phyloP scores from a whole-genome alignment of 2,329 filamentous ascomycete genomes.

The Phyllosticta citriasiana region DNA sequence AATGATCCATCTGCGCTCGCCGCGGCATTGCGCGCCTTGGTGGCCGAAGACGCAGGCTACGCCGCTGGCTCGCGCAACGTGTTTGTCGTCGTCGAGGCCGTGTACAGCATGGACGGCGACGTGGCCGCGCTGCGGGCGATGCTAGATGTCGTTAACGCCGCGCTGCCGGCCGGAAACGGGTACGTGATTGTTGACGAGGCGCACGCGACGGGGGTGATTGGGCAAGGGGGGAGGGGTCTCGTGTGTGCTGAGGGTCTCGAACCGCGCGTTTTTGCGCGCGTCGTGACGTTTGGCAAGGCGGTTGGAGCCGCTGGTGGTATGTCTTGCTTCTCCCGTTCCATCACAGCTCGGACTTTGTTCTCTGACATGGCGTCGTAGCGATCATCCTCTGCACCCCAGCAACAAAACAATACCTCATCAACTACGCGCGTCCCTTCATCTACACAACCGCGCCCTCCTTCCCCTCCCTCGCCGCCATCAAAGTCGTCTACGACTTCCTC shows the following conservation, averaged over 20 bases:
- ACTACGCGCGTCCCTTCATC: conserved; percentile 31
- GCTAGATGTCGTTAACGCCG: conserved; percentile 44
- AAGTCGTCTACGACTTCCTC: conserved; percentile 23
- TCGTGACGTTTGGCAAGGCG: conserved; percentile 60
- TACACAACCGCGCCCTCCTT: conserved; percentile 35
- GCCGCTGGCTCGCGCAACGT: conserved; percentile 15
- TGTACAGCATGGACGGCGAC: conserved; percentile 78
- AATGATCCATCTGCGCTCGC: conserved; percentile 37
- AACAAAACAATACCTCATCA: conserved; percentile 25
- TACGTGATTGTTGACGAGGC: conserved; percentile 60
- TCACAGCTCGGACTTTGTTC: no score
- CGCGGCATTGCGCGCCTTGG: conserved; percentile 19
- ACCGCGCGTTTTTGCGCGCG: conserved; percentile 43
- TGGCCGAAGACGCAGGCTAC: conserved; percentile 17
- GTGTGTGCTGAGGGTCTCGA: conserved; percentile 50
- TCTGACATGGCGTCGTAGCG: conserved; percentile 12
- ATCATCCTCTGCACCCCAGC: conserved; percentile 23
- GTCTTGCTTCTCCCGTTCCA: neutral
- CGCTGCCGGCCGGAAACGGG: conserved; percentile 49
- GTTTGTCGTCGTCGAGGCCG: conserved; percentile 24
- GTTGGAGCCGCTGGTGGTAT: conserved; percentile 59
- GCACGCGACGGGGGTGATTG: conserved; percentile 54
- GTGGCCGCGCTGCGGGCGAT: conserved; percentile 54
- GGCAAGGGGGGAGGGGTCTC: conserved; percentile 46
- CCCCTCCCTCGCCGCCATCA: conserved; percentile 32